Base-by-base conservation (phyloP, 768 basidiomycete species). In the Cytidiella melzeri region DNA sequence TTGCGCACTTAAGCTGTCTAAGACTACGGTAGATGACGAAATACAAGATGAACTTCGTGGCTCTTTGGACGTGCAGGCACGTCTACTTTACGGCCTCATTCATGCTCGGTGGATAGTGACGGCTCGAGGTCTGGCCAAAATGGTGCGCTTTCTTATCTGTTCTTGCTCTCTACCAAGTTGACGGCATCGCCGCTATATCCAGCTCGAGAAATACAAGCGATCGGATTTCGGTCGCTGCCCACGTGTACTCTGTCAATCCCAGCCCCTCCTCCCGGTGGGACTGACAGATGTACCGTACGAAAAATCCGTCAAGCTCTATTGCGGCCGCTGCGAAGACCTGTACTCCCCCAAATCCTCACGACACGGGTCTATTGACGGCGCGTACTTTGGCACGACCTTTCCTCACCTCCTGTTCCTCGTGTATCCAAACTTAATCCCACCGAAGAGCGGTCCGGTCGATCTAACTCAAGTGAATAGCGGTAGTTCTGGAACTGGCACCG, bases 191-290 rank as follows among this genome's bases (percentile, higher is more conserved):
- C 24, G 2, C 38, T n/a, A 47, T 24, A 21, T 40, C 21, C 57
- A 89, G 88, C 78, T 97, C 50, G 93, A 97, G 58, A 99, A 99
- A 70, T 97, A 95, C 76, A 96, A 94, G 67, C 87, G 91, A 56
- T 93, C 91, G 47, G 96, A 99, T 66, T 99, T 99, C 60, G 95
- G 96, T 23, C 88, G 96, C 41, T 99, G 96, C 69, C 96, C 96
- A 3, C 90, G 96, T 54, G 96, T 98, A 21, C 80, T 95, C 57
- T 98, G 96, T 73, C 87, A 92, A 63, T 78, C 80, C 4, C 96
- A 98, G 64, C 86, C 93, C 13, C 88, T 99, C 55, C 87, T 98
- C 26, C 96, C 96, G 13, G 91, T 98, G 55, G 96, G 96, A 15
- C 83, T 98, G 24, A 93, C 90, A 53, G 96, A 99, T 67, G 77